Evolutionary conservation across 805 yeast species (phyloP).

Genomic region (Tetrapisispora phaffii): DNA sequence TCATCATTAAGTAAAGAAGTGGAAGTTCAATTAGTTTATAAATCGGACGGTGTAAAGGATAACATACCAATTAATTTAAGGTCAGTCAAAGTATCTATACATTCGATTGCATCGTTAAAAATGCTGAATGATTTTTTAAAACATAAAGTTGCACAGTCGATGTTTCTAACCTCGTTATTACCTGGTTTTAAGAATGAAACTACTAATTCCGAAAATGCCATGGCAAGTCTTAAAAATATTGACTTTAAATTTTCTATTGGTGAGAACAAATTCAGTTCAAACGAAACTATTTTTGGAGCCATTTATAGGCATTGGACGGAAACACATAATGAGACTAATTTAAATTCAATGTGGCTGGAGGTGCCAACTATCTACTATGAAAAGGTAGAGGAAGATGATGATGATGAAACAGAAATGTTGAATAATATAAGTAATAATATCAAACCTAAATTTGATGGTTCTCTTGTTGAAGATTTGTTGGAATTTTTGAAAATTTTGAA

Average conservation of each 20-base stretch:
- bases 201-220: no score
- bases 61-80: slow-evolving; percentile 16
- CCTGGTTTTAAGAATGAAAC: slow-evolving; percentile 8
- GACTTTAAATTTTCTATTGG: slow-evolving; percentile 48
- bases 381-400: slow-evolving; percentile 18
- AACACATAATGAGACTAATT: slow-evolving; percentile 29
- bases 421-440: neutral
- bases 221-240: neutral
- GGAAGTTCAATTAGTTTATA: slow-evolving; percentile 43
- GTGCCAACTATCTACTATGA: slow-evolving; percentile 44
- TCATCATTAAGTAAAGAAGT: slow-evolving; percentile 64
- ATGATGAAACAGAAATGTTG: neutral
- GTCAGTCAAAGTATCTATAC: slow-evolving; percentile 34
- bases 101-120: slow-evolving; percentile 42
- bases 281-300: slow-evolving; percentile 70
- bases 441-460: neutral
- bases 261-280: slow-evolving; percentile 49
- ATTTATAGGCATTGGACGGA: slow-evolving; percentile 42
- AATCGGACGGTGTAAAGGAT: slow-evolving; percentile 26
- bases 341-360: slow-evolving; percentile 46
- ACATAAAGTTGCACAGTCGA: slow-evolving; percentile 27
- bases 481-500: slow-evolving; percentile 1
- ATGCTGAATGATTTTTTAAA: slow-evolving; percentile 37
- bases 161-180: slow-evolving; percentile 15
- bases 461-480: slow-evolving; percentile 26